Evolutionary conservation across 2,329 filamentous ascomycete species (phyloP).

Genomic region (Blastomyces parvus): DNA sequence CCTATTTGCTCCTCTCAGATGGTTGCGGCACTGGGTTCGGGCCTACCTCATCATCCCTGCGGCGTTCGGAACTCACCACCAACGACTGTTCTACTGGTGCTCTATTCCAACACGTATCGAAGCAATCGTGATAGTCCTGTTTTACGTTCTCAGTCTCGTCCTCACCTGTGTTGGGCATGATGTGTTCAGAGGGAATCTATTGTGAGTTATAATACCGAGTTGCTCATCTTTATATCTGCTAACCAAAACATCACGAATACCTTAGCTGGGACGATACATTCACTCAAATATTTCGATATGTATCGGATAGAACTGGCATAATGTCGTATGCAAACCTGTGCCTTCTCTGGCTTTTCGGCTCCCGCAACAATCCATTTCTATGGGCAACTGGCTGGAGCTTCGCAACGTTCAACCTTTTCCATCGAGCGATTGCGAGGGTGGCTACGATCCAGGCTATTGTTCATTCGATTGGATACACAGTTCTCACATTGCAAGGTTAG

Average conservation of each 20-base stretch:
- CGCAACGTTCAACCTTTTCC: constrained; percentile 56
- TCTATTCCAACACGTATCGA: constrained; percentile 43
- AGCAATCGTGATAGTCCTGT: constrained; percentile 36
- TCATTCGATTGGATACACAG: constrained; percentile 52
- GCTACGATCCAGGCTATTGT: constrained; percentile 53
- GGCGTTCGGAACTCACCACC: constrained; percentile 35
- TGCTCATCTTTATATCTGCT: neutral
- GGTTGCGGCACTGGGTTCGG: constrained; percentile 25
- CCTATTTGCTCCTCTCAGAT: constrained; percentile 9
- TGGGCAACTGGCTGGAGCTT: constrained; percentile 63
- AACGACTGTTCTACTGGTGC: constrained; percentile 35
- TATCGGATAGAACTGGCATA: constrained; percentile 55
- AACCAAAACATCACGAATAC: neutral
- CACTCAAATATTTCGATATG: constrained; percentile 44
- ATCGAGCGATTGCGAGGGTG: constrained; percentile 56
- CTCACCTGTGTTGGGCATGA: constrained; percentile 40
- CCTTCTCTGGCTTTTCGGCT: constrained; percentile 56
- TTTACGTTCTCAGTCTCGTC: constrained; percentile 38
- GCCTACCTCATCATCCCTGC: constrained; percentile 37
- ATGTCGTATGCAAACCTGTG: constrained; percentile 56
- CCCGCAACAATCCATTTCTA: constrained; percentile 56
- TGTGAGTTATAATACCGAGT: constrained; percentile 27
- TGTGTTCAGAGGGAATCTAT: constrained; percentile 39
- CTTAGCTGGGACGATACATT: constrained; percentile 14
- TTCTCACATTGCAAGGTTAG: constrained; percentile 24